Evolutionary conservation across 2,329 filamentous ascomycete species (phyloP).

Genomic region (Trichoderma semiorbis): DNA sequence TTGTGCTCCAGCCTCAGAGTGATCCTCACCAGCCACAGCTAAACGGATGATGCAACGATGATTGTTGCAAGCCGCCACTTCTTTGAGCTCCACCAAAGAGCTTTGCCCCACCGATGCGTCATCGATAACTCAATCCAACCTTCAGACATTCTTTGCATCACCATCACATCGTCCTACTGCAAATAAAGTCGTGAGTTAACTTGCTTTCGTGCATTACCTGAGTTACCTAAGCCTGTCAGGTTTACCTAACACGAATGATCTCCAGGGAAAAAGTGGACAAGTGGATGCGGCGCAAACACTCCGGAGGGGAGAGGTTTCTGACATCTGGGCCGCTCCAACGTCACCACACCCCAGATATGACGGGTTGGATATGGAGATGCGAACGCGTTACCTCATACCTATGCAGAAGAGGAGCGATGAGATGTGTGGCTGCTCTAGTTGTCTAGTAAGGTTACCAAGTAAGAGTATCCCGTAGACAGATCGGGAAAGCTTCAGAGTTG

Average conservation of each 20-base stretch:
- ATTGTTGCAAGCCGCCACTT: constrained; percentile 1
- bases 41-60: constrained; percentile 12
- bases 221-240: neutral
- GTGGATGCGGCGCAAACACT: neutral
- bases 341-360: constrained; percentile 12
- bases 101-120: constrained; percentile 11
- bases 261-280: neutral
- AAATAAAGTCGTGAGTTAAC: neutral
- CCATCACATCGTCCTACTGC: neutral
- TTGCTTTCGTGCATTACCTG: neutral
- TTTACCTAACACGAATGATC: neutral
- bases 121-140: constrained; percentile 3
- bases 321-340: constrained; percentile 1
- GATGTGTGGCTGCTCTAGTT: neutral
- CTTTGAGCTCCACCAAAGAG: neutral
- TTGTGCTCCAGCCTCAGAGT: neutral
- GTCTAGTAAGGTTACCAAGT: neutral
- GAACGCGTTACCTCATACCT: neutral
- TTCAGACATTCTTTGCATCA: neutral
- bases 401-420: neutral
- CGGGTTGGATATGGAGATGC: neutral
- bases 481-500: neutral
- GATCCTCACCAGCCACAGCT: constrained; percentile 15
- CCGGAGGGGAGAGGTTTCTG: neutral
- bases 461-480: neutral